Base-by-base conservation (phyloP, 2,329 filamentous ascomycete species). In the Aureobasidium pullulans region DNA sequence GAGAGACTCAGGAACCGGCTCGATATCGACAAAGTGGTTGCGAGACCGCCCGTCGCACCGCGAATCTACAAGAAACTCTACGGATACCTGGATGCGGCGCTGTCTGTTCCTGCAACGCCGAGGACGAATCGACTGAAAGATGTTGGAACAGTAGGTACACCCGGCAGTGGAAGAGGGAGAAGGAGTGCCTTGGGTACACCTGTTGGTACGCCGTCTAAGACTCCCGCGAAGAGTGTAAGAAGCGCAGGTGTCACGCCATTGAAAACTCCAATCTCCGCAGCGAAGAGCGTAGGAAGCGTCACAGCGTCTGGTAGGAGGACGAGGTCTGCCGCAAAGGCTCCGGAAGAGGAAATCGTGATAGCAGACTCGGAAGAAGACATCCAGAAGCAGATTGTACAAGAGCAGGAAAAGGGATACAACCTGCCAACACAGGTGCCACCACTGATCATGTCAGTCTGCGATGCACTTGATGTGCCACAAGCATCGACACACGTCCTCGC, bases 31-130 rank as follows among this genome's bases (percentile, higher is more conserved):
- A 82, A 85, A 1, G 86, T 92, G 60, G 83, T 88, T 63, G 82
- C 87, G 2, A 82, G 85, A 4, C 89, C 91, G 2, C 91, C 91
- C 4, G 87, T 90, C 57, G 85, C 86, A 48, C 90, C 90, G 1
- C 82, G 84, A 59, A 81, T 90, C 56, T 97, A 97, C 77, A 89
- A 88, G 67, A 89, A 90, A 61, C 79, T 97, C 39, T 94, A 92
- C 71, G 77, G 77, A 34, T 91, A 93, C 70, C 83, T 97, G 61
- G 87, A 93, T 65, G 84, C 83, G 59, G 85, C 86, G 42, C 77
- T 97, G 39, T 23, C 75, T 37, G 68, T 70, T 7, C 42, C 53
- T 31, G 62, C 66, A 16, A 67, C 71, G n/a, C 74, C 72, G 60
- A 72, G 69, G 37, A 70, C 74, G 60, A 68, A 67, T n/a, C 69